Conservation (phyloP, 495 filamentous ascomycete genomes). For the Penicillium roqueforti region DNA sequence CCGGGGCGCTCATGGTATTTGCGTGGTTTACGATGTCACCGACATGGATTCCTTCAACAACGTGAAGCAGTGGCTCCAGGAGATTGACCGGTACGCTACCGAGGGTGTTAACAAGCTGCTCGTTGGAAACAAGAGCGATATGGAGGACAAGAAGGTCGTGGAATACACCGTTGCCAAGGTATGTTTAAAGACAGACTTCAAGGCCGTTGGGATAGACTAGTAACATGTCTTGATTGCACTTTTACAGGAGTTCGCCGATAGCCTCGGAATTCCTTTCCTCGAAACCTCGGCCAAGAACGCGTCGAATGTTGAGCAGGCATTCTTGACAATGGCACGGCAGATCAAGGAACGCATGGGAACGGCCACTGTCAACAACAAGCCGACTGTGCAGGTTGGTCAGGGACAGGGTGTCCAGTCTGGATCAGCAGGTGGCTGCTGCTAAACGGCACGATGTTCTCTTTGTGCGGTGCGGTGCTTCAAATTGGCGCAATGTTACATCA, state of each 20-base stretch:
- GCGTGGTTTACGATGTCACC: slow-evolving; percentile 99
- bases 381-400: slow-evolving; percentile 88
- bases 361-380: slow-evolving; percentile 96
- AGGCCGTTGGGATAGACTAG: neutral
- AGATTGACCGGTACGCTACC: slow-evolving; percentile 97
- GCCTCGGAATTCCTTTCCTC: slow-evolving; percentile 97
- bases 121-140: slow-evolving; percentile 99
- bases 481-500: slow-evolving; percentile 33
- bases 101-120: slow-evolving; percentile 99
- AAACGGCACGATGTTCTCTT: slow-evolving; percentile 38
- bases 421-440: slow-evolving; percentile 91
- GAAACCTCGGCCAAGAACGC: slow-evolving; percentile 99
- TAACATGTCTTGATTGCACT: slow-evolving; percentile 15
- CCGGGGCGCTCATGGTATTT: slow-evolving; percentile 96
- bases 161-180: slow-evolving; percentile 99
- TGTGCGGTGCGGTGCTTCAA: slow-evolving; percentile 27
- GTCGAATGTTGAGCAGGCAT: slow-evolving; percentile 98
- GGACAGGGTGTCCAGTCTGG: slow-evolving; percentile 93
- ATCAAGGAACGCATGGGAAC: slow-evolving; percentile 99
- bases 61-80: slow-evolving; percentile 99
- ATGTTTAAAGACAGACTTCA: slow-evolving; percentile 10
- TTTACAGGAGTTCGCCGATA: slow-evolving; percentile 94
- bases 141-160: slow-evolving; percentile 99
- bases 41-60: slow-evolving; percentile 99
- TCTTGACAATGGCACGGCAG: slow-evolving; percentile 99